Evolutionary conservation across 805 yeast genomes (phyloP).

Genomic region (Wickerhamomyces pijperi): DNA sequence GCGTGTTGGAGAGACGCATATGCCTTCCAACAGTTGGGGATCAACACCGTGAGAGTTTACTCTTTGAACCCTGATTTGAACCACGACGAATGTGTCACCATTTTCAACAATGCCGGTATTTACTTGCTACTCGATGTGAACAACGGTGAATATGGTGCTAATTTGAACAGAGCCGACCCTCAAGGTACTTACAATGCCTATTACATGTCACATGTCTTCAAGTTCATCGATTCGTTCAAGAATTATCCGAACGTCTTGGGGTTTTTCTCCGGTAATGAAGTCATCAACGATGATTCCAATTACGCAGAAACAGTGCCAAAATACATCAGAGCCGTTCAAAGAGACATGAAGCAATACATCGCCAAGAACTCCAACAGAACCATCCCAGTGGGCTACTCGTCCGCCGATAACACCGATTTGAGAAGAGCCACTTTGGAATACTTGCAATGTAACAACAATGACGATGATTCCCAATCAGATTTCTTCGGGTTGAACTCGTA

Average conservation of each 20-base stretch:
- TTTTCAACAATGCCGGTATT: slow-evolving; percentile 82
- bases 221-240: slow-evolving; percentile 76
- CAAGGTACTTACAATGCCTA: slow-evolving; percentile 53
- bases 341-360: slow-evolving; percentile 84
- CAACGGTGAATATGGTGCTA: slow-evolving; percentile 55
- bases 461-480: slow-evolving; percentile 55
- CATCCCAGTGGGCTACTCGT: slow-evolving; percentile 93
- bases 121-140: slow-evolving; percentile 81
- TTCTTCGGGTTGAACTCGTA: slow-evolving; percentile 93
- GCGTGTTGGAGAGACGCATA: slow-evolving; percentile 74
- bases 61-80: slow-evolving; percentile 72
- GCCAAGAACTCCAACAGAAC: slow-evolving; percentile 54
- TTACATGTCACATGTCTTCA: slow-evolving; percentile 72
- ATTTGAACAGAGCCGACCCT: slow-evolving; percentile 66
- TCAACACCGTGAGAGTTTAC: slow-evolving; percentile 79
- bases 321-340: slow-evolving; percentile 80
- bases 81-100: slow-evolving; percentile 89
- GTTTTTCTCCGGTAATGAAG: slow-evolving; percentile 86
- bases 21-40: slow-evolving; percentile 68
- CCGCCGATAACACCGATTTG: slow-evolving; percentile 70
- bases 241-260: slow-evolving; percentile 78
- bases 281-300: slow-evolving; percentile 66
- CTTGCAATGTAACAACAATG: slow-evolving; percentile 68
- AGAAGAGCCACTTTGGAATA: slow-evolving; percentile 69
- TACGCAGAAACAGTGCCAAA: slow-evolving; percentile 55